Evolutionary conservation across 1,139 yeast genomes (phyloP), one percentile per base, ranked within the genome.

Genomic region (Zygosaccharomyces pseudobailii): DNA sequence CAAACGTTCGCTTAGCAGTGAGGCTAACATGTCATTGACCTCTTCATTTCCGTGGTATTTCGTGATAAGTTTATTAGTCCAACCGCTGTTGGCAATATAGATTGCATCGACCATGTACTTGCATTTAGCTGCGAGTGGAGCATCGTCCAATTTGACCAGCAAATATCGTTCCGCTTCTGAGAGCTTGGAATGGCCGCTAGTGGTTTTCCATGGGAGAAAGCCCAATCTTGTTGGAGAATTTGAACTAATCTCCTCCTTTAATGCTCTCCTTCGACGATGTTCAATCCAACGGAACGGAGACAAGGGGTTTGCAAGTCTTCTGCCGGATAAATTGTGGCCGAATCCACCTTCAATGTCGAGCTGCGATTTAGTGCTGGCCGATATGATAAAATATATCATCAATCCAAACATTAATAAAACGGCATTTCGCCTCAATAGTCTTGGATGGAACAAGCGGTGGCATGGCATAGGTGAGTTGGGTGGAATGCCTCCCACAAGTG

Each of bases 1-100:
- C 39, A 56, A 35, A 23, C 59, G 42, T 34, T 59, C 63, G 21
- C 54, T 50, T 36, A 50, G 36, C 24, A 52, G 28, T 7, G 55
- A 52, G 5, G 48, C 32, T 9, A 50, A 25, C 22, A 47, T 32
- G 31, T 57, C 47, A 27, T 57, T 57, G 3, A 47, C 31, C 10
- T 42, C 49, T 19, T 53, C 52, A 13, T 36, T 40, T 7, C 38
- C 46, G 39, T 48, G 42, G 33, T 47, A 50, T 10, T 43, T 43
- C 3, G 46, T 42, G 1, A 50, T 43, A 10, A 43, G 31, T 23
- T 46, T 45, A 33, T 59, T 58, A 8, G 52, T 46, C 63, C 63
- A 59, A 7, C 36, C 45, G 8, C 53, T 41, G 37, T 53, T 49
- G 19, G 42, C 39, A 6, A 36, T 41, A 37, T 56, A 55, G 3